Base-by-base conservation (phyloP, 2,329 filamentous ascomycete genomes). In the Fusarium sp. region DNA sequence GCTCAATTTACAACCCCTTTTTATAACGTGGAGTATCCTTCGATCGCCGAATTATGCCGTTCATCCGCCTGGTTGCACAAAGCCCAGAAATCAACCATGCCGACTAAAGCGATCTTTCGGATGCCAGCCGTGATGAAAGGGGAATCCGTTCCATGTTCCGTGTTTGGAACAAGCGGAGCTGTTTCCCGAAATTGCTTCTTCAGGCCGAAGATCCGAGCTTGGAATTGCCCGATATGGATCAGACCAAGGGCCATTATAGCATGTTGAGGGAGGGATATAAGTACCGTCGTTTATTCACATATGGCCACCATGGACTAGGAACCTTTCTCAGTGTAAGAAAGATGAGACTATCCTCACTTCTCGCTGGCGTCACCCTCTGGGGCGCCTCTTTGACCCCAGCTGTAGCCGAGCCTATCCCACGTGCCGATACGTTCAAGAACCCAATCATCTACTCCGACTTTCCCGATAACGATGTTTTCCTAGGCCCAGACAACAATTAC, bases 381-480 rank as follows among this genome's bases (percentile, higher is more conserved):
- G 44, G 10, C 3, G 17, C 35, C 6, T 46, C 19, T 6, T 13
- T 37, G 2, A 2, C n/a, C 2, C 40, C 43, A 17, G 37, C 43
- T 2, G 4, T 30, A 7, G 48, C 41, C 32, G 47, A 57, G 9
- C 35, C 63, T 3, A 3, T 40, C 13, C 25, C 50, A 17, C 59
- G 59, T 1, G 60, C 58, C 13, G 54, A 62, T 4, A 58, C 51
- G 2, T 65, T 65, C 7, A 48, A 60, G 3, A 87, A 87, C 67
- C 85, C 85, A 0, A 77, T 87, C n/a, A 74, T 87, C 4, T 88
- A 82, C 78, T 78, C 85, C 53, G 85, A 88, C 67, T 79, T 86
- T 35, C 82, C 85, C 0, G 86, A 88, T 65, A 78, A 84, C 19
- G 85, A 88, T 67, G 78, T 88, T 17, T 82, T 85, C 67, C 80